Conservation (phyloP, 768 basidiomycete species). For the Tulasnella sp. region DNA sequence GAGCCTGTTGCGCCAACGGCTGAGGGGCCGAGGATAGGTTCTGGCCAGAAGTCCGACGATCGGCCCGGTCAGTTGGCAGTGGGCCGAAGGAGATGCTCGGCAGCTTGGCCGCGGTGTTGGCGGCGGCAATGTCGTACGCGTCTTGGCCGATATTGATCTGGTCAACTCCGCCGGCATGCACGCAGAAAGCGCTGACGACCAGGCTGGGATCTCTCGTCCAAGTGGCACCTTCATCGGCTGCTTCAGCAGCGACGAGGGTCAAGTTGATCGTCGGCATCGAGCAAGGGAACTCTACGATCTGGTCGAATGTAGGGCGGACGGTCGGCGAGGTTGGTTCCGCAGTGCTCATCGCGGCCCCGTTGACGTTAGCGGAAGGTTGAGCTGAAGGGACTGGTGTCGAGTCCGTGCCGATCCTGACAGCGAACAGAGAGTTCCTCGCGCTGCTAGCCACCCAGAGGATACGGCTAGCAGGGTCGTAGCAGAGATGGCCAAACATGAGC, state of each 20-base stretch:
- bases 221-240: slow-evolving; percentile 47
- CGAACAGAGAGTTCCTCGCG: slow-evolving; percentile 75
- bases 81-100: slow-evolving; percentile 21
- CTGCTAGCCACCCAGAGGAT: slow-evolving; percentile 85
- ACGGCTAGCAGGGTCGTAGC: slow-evolving; percentile 76
- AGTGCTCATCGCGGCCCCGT: slow-evolving; percentile 23
- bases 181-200: slow-evolving; percentile 67
- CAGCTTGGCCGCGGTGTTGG: slow-evolving; percentile 50
- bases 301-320: slow-evolving; percentile 61
- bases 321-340: slow-evolving; percentile 45
- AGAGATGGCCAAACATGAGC: slow-evolving; percentile 75
- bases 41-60: not conserved
- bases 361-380: not conserved
- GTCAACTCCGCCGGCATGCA: slow-evolving; percentile 84
- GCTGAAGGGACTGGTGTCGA: slow-evolving; percentile 46
- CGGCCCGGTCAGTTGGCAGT: not conserved
- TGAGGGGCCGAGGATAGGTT: not conserved
- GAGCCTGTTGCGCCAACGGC: slow-evolving; percentile 30
- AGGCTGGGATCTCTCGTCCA: slow-evolving; percentile 38
- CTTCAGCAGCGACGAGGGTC: slow-evolving; percentile 77
- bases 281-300: slow-evolving; percentile 73
- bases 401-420: slow-evolving; percentile 43
- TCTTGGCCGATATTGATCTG: slow-evolving; percentile 80
- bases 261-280: slow-evolving; percentile 84
- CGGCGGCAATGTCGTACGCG: slow-evolving; percentile 68